These are phyloP conservation scores for Globisporangium uncinulatum DNA, from an alignment of 352 stramenopile species.

Conservation along the genomic window DNA sequence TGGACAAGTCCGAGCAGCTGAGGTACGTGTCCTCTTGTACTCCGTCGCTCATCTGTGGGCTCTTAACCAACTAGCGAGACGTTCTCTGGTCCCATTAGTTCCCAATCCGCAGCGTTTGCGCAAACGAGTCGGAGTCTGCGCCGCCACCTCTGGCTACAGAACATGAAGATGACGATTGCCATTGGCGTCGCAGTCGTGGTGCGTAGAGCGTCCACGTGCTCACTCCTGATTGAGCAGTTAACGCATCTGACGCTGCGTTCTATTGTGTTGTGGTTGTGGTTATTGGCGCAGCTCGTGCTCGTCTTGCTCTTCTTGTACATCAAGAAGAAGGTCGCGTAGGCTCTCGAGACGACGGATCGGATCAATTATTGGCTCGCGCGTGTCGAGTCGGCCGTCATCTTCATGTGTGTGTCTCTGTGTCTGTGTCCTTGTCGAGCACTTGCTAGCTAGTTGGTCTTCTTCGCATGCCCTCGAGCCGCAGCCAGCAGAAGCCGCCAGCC, in stretches of 20 bases:
- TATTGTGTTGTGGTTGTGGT: too few relatives aligned
- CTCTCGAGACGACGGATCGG: background rate
- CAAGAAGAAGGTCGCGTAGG: constrained; percentile 34
- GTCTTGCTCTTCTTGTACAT: constrained; percentile 49
- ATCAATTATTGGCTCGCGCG: constrained; percentile 9
- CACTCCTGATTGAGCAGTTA: background rate
- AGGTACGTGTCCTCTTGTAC: constrained; percentile 32
- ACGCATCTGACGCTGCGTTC: constrained; percentile 2
- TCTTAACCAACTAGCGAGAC: too few relatives aligned
- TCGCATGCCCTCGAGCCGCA: too few relatives aligned
- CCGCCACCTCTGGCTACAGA: constrained; percentile 81
- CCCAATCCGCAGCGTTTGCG: constrained; percentile 74
- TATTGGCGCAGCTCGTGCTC: constrained; percentile 28
- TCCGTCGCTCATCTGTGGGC: background rate
- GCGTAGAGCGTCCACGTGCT: constrained; percentile 10
- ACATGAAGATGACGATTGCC: constrained; percentile 85
- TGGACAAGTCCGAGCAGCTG: constrained; percentile 84
- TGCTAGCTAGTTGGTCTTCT: background rate
- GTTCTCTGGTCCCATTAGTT: constrained; percentile 25
- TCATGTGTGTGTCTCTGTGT: background rate
- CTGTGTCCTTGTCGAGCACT: background rate
- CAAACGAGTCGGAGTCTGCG: constrained; percentile 79
- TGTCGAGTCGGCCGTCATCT: background rate
- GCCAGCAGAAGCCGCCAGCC: constrained; percentile 18
- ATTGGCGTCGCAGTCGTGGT: constrained; percentile 65